Conservation (phyloP, 2,329 filamentous ascomycete species). For the Sarocladium strictum region DNA sequence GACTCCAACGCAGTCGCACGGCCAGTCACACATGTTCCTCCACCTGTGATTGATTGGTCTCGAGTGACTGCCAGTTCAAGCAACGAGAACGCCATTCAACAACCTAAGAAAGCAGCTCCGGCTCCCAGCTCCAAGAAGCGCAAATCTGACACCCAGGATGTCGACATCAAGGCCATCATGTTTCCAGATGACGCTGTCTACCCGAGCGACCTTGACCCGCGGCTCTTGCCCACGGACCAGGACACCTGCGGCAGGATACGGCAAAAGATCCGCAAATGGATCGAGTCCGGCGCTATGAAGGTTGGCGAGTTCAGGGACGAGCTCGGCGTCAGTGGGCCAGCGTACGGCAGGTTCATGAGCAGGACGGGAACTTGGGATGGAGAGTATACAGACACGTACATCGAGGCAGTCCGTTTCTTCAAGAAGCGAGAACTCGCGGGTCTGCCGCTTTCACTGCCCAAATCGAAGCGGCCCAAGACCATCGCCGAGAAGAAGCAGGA, state of each 20-base stretch:
- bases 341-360: constrained; percentile 42
- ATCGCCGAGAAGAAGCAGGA: constrained; percentile 15
- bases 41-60: background rate
- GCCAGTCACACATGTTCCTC: background rate
- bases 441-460: constrained; percentile 25
- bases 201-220: background rate
- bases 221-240: background rate
- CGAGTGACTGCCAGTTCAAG: background rate
- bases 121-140: background rate
- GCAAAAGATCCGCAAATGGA: constrained; percentile 29
- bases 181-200: background rate
- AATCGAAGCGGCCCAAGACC: constrained; percentile 25
- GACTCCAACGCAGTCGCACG: background rate
- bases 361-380: constrained; percentile 35
- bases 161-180: background rate
- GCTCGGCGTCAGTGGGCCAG: constrained; percentile 29
- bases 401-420: constrained; percentile 37
- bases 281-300: constrained; percentile 35
- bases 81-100: background rate
- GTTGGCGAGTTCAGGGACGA: constrained; percentile 40
- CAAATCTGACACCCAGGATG: background rate
- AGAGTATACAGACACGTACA: constrained; percentile 25
- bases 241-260: constrained; percentile 4
- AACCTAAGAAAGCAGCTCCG: background rate
- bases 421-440: constrained; percentile 43